Evolutionary conservation across 1,284 basidiomycete species (phyloP), one percentile per base, ranked within the genome.

Genomic region (Polyporus tsugae): DNA sequence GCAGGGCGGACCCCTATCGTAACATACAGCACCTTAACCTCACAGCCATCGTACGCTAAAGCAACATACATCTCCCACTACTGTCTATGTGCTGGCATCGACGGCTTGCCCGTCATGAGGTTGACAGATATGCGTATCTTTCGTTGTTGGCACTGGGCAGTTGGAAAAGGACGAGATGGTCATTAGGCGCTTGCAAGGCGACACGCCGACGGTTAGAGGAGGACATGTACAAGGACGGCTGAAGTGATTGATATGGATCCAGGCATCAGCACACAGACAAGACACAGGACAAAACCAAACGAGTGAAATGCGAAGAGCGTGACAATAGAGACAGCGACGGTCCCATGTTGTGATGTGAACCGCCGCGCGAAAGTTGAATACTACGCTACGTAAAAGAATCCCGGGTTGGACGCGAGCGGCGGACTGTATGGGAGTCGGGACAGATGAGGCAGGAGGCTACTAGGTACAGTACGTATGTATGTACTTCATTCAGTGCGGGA

Each of bases 321-420:
- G 11, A 63, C 70, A 71, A 61, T 60, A 41, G 22, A 60, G 58
- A 60, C 58, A 60, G 58, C 58, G 39, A 39, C 58, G 22, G 13
- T 15, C 39, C 35, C 63, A 22, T 44, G 66, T 60, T 25, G 46
- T 13, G 22, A 39, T 39, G 39, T 11, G 38, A 36, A 58, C 10
- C 10, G 36, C 38, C 58, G 39, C 58, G 60, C 63, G 70, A 72
- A 69, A 68, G 46, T 65, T 63, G 72, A 75, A 75, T 71, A 74
- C 74, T 75, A 76, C 74, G 73, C 72, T 76, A 76, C 75, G 71
- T 71, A 72, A 75, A 75, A 73, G 71, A 33, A 74, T 70, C 60
- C 49, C 65, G 65, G 66, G 70, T 66, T 65, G 67, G 70, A 66
- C 65, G 60, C 62, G 49, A 29, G 53, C 25, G 55, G 60, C 13